Evolutionary conservation across 306 rosid genomes (phyloP).

Genomic region (Sechiopsis laciniata): DNA sequence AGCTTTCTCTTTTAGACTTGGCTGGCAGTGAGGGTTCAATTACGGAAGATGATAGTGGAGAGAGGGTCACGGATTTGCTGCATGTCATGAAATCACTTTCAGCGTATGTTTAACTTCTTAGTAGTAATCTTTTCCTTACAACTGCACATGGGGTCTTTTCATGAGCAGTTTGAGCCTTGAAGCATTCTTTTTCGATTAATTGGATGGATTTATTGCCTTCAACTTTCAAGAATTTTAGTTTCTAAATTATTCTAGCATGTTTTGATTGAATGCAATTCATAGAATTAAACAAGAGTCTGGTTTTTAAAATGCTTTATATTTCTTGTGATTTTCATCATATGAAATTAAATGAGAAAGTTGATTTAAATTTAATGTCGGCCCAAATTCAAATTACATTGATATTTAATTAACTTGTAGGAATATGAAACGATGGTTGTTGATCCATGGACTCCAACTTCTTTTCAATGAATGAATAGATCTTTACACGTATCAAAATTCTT

Average conservation of each 20-base stretch:
- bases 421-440: conserved; percentile 1
- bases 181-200: not conserved
- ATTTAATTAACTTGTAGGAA: not conserved
- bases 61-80: conserved; percentile 83
- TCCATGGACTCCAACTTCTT: conserved; percentile 2
- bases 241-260: not conserved
- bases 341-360: not conserved
- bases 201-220: not conserved
- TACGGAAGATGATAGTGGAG: conserved; percentile 79
- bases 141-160: not conserved
- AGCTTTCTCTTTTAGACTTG: conserved; percentile 82
- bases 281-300: not conserved
- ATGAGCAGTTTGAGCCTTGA: not conserved
- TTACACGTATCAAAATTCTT: not conserved
- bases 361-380: not conserved
- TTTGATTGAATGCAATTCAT: not conserved
- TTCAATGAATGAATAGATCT: not conserved
- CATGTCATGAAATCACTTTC: conserved; percentile 98
- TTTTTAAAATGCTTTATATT: not conserved
- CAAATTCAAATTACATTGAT: not conserved
- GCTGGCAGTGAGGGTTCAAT: conserved; percentile 97
- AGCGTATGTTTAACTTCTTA: conserved; percentile 54
- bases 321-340: conserved; percentile 3
- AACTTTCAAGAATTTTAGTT: not conserved
- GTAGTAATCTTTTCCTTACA: not conserved